Evolutionary conservation across 768 basidiomycete species (phyloP), one percentile per base, ranked within the genome.

Genomic region (Rhizopogon vesiculosus): DNA sequence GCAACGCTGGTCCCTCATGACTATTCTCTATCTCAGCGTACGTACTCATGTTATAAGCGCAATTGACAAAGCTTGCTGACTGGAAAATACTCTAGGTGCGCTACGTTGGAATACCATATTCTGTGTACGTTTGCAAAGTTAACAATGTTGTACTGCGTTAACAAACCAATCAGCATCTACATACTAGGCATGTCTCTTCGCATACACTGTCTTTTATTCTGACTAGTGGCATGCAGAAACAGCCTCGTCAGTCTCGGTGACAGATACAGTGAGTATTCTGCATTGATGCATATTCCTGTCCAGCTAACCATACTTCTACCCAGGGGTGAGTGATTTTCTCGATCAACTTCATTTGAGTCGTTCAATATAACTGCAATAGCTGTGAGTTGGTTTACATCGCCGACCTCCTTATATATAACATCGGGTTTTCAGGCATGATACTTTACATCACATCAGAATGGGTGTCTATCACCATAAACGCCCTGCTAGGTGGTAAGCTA

Each of bases 371-470:
- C 44, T 15, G 15, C 15, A 40, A 7, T 6, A 40, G 39, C 39
- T 40, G 39, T 16, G 13, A 40, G 39, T 28, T 15, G 15, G 15
- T 16, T 16, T 25, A 25, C 8, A 7, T 12, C 16, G 5, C 25
- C 15, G 8, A 16, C 9, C n/a, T 5, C 3, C 16, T 25, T n/a
- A 8, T 25, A 25, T 22, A 13, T 16, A 1, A 33, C 6, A 49
- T 87, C 50, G 15, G 0, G 22, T 5, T 25, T 44, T 16, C 13
- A 44, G 43, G 43, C 43, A 91, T 33, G 6, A 33, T 10, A 10
- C 31, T 33, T 10, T 33, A 33, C 31, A 8, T 33, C 31, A 10
- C 10, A 3, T 9, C 31, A 10, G 31, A 33, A 33, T 33, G 31
- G 31, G 31, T 33, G 10, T 33, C 31, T 33, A 10, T 33, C 8